Conservation (phyloP, 1,284 basidiomycete genomes). For the Boletus semigastroideus region DNA sequence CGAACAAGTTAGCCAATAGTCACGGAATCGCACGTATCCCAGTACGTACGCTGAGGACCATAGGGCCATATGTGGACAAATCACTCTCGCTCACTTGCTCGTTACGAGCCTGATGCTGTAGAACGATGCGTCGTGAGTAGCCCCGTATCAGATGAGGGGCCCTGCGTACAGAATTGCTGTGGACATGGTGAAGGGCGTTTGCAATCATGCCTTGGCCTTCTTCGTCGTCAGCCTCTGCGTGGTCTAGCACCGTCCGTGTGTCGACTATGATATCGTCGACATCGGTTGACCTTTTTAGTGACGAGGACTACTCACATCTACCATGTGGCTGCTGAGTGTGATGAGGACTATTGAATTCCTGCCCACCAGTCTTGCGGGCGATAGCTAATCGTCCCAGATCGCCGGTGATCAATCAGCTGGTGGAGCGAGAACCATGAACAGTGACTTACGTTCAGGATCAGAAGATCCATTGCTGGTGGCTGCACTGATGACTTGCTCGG, state of each 20-base stretch:
- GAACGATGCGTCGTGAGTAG: neutral
- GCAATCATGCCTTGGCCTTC: slow-evolving; percentile 11
- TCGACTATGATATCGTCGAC: slow-evolving; percentile 45
- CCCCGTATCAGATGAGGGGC: neutral
- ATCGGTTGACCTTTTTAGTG: neutral
- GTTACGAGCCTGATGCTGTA: slow-evolving; percentile 16
- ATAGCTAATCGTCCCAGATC: slow-evolving; percentile 17
- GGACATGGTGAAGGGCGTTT: slow-evolving; percentile 28
- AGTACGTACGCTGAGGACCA: slow-evolving; percentile 25
- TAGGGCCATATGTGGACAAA: slow-evolving; percentile 23
- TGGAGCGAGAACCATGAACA: neutral
- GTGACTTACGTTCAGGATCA: slow-evolving; percentile 17
- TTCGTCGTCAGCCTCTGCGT: slow-evolving; percentile 27
- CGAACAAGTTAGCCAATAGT: slow-evolving; percentile 7
- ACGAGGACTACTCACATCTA: slow-evolving; percentile 31
- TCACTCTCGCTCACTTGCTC: slow-evolving; percentile 15
- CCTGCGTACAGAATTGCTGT: slow-evolving; percentile 17
- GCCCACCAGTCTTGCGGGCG: slow-evolving; percentile 53
- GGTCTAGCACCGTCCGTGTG: slow-evolving; percentile 53
- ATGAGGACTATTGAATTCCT: slow-evolving; percentile 57
- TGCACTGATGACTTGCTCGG: slow-evolving; percentile 48
- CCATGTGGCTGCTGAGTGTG: slow-evolving; percentile 31
- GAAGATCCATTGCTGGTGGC: slow-evolving; percentile 47
- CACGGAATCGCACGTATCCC: neutral
- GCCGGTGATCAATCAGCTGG: slow-evolving; percentile 11